These are phyloP conservation scores for Emmonsia crescens DNA, from an alignment of 2,329 filamentous ascomycete genomes.

Conservation along the genomic window DNA sequence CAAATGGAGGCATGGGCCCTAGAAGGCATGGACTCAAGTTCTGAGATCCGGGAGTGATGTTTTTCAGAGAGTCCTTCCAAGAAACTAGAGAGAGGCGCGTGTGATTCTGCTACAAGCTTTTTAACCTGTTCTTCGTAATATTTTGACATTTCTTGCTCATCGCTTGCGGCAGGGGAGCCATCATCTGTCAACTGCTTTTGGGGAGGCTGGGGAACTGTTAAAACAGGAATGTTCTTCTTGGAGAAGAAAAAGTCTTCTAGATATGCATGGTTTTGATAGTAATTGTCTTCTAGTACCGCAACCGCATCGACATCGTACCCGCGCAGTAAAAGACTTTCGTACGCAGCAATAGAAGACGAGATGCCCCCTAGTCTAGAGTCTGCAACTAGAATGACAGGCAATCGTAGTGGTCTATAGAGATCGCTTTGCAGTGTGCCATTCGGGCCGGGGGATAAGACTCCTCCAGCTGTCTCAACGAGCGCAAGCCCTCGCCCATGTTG, in stretches of 20 bases:
- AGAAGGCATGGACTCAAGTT: slow-evolving; percentile 50
- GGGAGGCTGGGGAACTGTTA: slow-evolving; percentile 51
- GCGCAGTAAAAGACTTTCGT: slow-evolving; percentile 64
- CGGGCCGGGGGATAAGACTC: slow-evolving; percentile 67
- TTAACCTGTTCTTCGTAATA: slow-evolving; percentile 51
- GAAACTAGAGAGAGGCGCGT: slow-evolving; percentile 34
- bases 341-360: slow-evolving; percentile 67
- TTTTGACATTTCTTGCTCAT: slow-evolving; percentile 46
- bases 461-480: slow-evolving; percentile 65
- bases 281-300: slow-evolving; percentile 54
- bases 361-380: slow-evolving; percentile 71
- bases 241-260: slow-evolving; percentile 56
- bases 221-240: slow-evolving; percentile 44
- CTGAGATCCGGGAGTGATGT: slow-evolving; percentile 47
- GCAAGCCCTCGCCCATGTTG: slow-evolving; percentile 9
- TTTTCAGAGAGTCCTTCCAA: slow-evolving; percentile 42
- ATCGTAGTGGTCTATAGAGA: slow-evolving; percentile 60
- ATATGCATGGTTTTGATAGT: slow-evolving; percentile 59
- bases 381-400: slow-evolving; percentile 63
- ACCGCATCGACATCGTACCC: slow-evolving; percentile 67
- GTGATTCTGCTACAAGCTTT: slow-evolving; percentile 1
- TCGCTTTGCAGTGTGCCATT: slow-evolving; percentile 69
- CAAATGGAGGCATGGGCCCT: slow-evolving; percentile 58
- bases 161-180: slow-evolving; percentile 27
- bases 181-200: slow-evolving; percentile 21